These are phyloP conservation scores for Ascodesmis nigricans DNA, from an alignment of 495 filamentous ascomycete species.

Conservation along the genomic window DNA sequence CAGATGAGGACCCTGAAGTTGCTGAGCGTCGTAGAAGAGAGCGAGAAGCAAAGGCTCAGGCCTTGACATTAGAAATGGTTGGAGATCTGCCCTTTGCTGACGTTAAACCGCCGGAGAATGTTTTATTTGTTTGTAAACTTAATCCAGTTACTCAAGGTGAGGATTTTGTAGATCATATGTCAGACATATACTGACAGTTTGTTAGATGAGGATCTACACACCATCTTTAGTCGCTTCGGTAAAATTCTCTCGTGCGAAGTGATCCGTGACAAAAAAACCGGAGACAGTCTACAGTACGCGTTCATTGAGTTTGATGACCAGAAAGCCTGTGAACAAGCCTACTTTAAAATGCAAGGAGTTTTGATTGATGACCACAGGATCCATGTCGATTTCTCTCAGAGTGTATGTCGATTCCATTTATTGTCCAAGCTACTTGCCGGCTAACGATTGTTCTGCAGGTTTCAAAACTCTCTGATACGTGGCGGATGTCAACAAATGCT, in stretches of 20 bases:
- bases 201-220: conserved; percentile 71
- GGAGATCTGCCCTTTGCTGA: conserved; percentile 94
- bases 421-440: neutral
- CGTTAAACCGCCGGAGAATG: conserved; percentile 92
- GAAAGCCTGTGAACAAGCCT: conserved; percentile 79
- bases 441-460: conserved; percentile 28
- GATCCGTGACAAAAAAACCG: conserved; percentile 80
- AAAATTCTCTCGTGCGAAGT: conserved; percentile 91
- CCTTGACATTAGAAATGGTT: conserved; percentile 90
- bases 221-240: conserved; percentile 94
- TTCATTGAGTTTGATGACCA: conserved; percentile 95
- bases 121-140: conserved; percentile 94
- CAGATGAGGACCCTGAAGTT: conserved; percentile 54
- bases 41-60: conserved; percentile 81
- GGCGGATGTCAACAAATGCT: conserved; percentile 68
- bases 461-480: conserved; percentile 69
- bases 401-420: conserved; percentile 29
- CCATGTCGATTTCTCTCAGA: conserved; percentile 96
- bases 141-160: conserved; percentile 78
- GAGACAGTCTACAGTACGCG: conserved; percentile 88
- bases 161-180: conserved; percentile 8
- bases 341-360: conserved; percentile 95
- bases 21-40: conserved; percentile 65
- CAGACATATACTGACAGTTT: conserved; percentile 5
- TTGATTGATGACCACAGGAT: conserved; percentile 95